Evolutionary conservation across 352 stramenopile genomes (phyloP).

Genomic region (Phytophthora syringae): DNA sequence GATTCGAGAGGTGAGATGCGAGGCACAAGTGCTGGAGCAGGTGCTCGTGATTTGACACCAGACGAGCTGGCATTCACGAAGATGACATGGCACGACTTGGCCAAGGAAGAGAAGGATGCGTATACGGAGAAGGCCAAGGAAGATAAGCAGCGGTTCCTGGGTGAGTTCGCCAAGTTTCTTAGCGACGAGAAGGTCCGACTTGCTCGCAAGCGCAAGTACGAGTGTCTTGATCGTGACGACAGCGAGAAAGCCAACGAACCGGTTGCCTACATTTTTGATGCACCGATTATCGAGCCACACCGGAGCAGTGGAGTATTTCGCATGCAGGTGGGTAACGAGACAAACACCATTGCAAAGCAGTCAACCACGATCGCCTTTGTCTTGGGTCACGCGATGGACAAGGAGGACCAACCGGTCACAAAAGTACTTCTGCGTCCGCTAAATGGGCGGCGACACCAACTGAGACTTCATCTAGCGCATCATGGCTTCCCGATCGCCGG

Average conservation of each 20-base stretch:
- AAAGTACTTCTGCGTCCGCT: slow-evolving; percentile 85
- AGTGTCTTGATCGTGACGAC: slow-evolving; percentile 33
- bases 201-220: slow-evolving; percentile 61
- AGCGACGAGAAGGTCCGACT: slow-evolving; percentile 52
- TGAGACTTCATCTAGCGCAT: slow-evolving; percentile 81
- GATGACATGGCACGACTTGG: slow-evolving; percentile 57
- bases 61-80: slow-evolving; percentile 35
- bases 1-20: slow-evolving; percentile 11
- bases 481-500: slow-evolving; percentile 80
- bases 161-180: slow-evolving; percentile 62
- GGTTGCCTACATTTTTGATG: slow-evolving; percentile 80
- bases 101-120: slow-evolving; percentile 48
- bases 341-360: slow-evolving; percentile 42
- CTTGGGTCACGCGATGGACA: slow-evolving; percentile 61
- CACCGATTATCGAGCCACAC: slow-evolving; percentile 72
- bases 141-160: slow-evolving; percentile 63
- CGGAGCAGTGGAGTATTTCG: slow-evolving; percentile 53
- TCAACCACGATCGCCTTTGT: slow-evolving; percentile 84
- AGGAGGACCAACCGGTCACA: slow-evolving; percentile 70
- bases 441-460: slow-evolving; percentile 83
- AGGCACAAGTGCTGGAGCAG: slow-evolving; percentile 4
- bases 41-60: slow-evolving; percentile 33
- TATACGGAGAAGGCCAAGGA: slow-evolving; percentile 49
- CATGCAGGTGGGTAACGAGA: slow-evolving; percentile 69
- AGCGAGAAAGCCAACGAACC: slow-evolving; percentile 43